These are phyloP conservation scores for Buddleja alternifolia DNA, from an alignment of 257 asterid genomes.

Conservation along the genomic window DNA sequence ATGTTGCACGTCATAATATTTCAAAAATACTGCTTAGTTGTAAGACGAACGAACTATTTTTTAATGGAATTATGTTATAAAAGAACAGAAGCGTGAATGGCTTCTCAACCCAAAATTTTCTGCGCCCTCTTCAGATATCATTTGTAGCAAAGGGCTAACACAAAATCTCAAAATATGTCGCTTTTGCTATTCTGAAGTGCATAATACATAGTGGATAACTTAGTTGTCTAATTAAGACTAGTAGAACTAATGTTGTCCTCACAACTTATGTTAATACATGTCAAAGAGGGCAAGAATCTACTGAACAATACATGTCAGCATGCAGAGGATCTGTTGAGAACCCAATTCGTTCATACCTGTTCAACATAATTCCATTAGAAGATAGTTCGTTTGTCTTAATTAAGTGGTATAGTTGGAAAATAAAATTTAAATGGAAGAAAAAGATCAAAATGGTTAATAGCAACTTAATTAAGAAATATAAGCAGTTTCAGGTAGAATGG, in stretches of 20 bases:
- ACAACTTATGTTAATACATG: neutral
- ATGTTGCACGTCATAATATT: constrained; percentile 11
- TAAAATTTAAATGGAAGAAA: too few species aligned
- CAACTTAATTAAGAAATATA: too few species aligned
- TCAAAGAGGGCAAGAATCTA: neutral
- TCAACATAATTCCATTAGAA: constrained; percentile 34
- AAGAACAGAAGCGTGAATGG: neutral
- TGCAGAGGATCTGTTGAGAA: neutral
- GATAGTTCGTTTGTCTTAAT: constrained; percentile 35
- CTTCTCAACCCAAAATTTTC: constrained; percentile 18
- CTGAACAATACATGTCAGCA: neutral
- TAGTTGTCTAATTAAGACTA: neutral
- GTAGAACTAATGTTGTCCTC: neutral
- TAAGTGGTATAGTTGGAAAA: constrained; percentile 25
- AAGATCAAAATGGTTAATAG: too few species aligned
- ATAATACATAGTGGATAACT: too few species aligned
- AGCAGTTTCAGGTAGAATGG: neutral
- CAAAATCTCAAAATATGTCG: too few species aligned
- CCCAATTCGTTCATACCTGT: too few species aligned
- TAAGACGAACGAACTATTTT: constrained; percentile 51
- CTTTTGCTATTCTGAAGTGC: too few species aligned
- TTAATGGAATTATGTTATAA: constrained; percentile 40
- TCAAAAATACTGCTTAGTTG: constrained; percentile 27
- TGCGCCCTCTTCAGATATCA: constrained; percentile 20
- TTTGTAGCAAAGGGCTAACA: constrained; percentile 9